phyloP scores from a whole-genome alignment of 108 stramenopile genomes.

The Pseudonitzschia multistriata region DNA sequence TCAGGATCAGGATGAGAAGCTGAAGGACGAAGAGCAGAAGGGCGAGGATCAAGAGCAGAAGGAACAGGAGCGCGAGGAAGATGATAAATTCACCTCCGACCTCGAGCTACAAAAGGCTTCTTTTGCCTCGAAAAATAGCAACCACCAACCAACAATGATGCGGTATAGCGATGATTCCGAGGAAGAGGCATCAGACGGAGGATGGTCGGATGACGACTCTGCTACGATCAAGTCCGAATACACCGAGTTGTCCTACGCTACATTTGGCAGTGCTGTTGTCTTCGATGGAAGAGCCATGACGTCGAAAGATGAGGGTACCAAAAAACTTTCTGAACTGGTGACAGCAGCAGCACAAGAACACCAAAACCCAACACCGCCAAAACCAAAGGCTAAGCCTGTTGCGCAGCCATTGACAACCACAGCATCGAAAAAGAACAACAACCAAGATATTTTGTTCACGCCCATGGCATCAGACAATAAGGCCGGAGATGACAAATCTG shows the following conservation, averaged over 20 bases:
- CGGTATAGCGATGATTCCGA: neutral
- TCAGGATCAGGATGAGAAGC: neutral
- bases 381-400: neutral
- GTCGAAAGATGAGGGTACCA: neutral
- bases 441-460: neutral
- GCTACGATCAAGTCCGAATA: slow-evolving; percentile 2
- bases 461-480: too few species aligned
- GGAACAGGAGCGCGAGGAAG: neutral
- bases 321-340: neutral
- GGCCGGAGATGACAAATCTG: too few species aligned
- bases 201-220: slow-evolving; percentile 15
- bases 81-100: neutral
- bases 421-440: neutral
- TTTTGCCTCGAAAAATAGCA: neutral
- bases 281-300: neutral
- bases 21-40: neutral
- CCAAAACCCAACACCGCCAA: neutral
- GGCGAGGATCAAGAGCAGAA: neutral
- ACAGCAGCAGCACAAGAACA: neutral
- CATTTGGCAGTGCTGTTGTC: slow-evolving; percentile 8
- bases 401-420: neutral
- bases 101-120: neutral
- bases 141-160: neutral
- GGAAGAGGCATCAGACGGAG: neutral
- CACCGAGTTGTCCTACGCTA: neutral